Evolutionary conservation across 2,329 filamentous ascomycete species (phyloP).

Genomic region (Ascochyta clinopodiicola): DNA sequence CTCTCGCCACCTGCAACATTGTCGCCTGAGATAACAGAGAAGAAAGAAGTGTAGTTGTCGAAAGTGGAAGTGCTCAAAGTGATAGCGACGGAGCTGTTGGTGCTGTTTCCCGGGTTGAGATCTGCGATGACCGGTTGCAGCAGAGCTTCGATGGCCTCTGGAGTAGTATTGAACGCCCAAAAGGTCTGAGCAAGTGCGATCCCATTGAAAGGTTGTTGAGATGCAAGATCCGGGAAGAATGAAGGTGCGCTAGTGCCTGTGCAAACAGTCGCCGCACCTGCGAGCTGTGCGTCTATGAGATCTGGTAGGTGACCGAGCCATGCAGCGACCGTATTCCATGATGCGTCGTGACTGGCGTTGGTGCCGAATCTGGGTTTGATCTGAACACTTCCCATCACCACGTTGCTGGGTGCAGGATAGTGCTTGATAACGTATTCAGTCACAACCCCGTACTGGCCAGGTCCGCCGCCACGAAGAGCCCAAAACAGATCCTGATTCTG

Average conservation of each 20-base stretch:
- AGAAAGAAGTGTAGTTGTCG: constrained; percentile 23
- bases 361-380: constrained; percentile 16
- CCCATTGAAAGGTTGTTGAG: constrained; percentile 6
- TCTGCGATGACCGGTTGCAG: constrained; percentile 19
- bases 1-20: constrained; percentile 31
- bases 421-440: constrained; percentile 23
- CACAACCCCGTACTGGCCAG: constrained; percentile 23
- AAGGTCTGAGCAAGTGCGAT: constrained; percentile 25
- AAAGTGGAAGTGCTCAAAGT: constrained; percentile 10
- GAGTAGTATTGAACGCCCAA: constrained; percentile 32
- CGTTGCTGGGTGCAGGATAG: constrained; percentile 20
- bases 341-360: constrained; percentile 19
- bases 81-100: constrained; percentile 10
- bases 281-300: constrained; percentile 37
- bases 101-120: constrained; percentile 7
- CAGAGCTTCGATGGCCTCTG: constrained; percentile 18
- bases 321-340: constrained; percentile 34
- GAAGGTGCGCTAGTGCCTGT: constrained; percentile 4
- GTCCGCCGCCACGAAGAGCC: constrained; percentile 22
- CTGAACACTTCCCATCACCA: constrained; percentile 8
- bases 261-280: constrained; percentile 29
- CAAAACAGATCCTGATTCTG: constrained; percentile 26
- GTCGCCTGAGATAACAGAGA: constrained; percentile 23
- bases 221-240: constrained; percentile 7
- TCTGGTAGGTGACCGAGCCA: constrained; percentile 28